These are phyloP conservation scores for Tylopilus cervinicoccineus DNA, from an alignment of 768 basidiomycete species.

Conservation along the genomic window DNA sequence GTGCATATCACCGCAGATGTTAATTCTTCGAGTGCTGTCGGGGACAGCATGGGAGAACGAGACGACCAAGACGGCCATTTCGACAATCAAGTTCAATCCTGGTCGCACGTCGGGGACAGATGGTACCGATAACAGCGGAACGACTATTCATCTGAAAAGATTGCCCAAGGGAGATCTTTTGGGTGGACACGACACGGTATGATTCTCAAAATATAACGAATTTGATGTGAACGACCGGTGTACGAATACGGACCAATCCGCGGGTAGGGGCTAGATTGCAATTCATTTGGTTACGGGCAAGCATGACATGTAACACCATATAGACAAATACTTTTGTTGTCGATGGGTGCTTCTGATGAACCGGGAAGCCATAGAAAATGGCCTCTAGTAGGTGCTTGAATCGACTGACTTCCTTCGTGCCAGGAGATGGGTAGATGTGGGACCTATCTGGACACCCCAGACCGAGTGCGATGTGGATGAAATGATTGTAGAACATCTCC, in stretches of 20 bases:
- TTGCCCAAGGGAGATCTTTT: too few species aligned
- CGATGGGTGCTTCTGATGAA: not conserved
- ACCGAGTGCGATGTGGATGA: too few species aligned
- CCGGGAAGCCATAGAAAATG: not conserved
- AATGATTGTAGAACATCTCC: too few species aligned
- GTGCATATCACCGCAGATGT: slow-evolving; percentile 26
- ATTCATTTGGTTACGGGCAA: too few species aligned
- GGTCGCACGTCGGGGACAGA: not conserved
- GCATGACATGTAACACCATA: not conserved
- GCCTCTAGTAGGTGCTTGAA: too few species aligned
- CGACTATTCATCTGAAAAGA: not conserved
- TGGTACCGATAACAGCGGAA: not conserved
- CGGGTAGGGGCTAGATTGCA: not conserved
- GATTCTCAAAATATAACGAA: too few species aligned
- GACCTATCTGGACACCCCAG: too few species aligned
- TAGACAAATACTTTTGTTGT: too few species aligned
- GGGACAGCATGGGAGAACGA: slow-evolving; percentile 12
- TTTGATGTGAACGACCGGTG: not conserved
- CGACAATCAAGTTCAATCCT: slow-evolving; percentile 11
- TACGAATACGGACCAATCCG: not conserved
- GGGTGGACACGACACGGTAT: too few species aligned
- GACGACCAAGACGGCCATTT: not conserved
- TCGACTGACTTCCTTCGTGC: too few species aligned
- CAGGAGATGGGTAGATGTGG: too few species aligned
- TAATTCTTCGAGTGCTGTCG: slow-evolving; percentile 22